Base-by-base conservation (phyloP, 1,284 basidiomycete genomes). In the Puccinia hordei region DNA sequence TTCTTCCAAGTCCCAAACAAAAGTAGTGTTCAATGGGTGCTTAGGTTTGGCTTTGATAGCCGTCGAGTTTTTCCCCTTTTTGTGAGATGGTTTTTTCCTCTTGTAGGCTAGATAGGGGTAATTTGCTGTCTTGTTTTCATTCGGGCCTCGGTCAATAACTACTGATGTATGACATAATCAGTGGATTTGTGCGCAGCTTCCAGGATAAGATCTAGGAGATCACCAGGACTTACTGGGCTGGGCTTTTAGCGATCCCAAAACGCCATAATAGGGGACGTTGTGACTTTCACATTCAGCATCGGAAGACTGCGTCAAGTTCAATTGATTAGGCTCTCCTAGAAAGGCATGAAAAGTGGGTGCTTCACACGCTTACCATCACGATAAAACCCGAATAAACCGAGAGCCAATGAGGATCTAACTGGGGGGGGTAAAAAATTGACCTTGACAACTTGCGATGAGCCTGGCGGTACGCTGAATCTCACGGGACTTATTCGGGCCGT, bases 371-470 rank as follows among this genome's bases (percentile, higher is more conserved):
- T 24, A 79, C 77, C 51, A 79, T 27, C 19, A 35, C 30, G 35
- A 79, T 79, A 44, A 59, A 79, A 12, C 77, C 77, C 19, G 77
- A 79, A 35, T 79, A 79, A 46, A 79, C 55, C n/a, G 44, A 27
- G 9, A 79, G 35, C 30, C 30, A 24, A 71, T 38, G 24, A 17
- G 49, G 55, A 35, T 57, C 27, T 27, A 57, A 27, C n/a, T 59
- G 5, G 12, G 77, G 77, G 77, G 30, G 53, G 35, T 24, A 22
- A 41, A 49, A 79, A 79, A 15, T 71, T 30, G 13, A 63, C 59
- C 35, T 46, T n/a, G 33, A 65, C 41, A 27, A 46, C 27, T 38
- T 44, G 66, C 5, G 33, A 44, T 51, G 57, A 38, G 30, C 78
- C 78, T n/a, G n/a, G n/a, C n/a, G n/a, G n/a, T n/a, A n/a, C n/a